These are phyloP conservation scores for Musa beccarii DNA, from an alignment of 176 grass and related monocot species.

Conservation along the genomic window DNA sequence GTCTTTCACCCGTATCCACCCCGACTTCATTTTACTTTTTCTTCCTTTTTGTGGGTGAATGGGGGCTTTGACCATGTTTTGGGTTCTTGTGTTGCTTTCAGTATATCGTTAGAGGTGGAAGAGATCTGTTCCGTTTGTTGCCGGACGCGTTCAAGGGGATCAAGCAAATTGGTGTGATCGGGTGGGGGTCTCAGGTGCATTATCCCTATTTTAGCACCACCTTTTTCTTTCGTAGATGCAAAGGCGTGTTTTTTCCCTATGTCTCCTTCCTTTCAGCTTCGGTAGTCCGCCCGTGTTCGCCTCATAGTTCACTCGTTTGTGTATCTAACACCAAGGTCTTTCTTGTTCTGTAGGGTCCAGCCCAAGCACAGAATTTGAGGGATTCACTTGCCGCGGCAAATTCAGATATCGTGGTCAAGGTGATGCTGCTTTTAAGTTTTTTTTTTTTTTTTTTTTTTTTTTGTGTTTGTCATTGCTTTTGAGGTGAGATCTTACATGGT, in stretches of 20 bases:
- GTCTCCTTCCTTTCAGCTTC: neutral
- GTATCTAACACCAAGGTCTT: neutral
- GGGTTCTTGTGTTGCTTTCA: slow-evolving; percentile 8
- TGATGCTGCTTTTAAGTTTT: neutral
- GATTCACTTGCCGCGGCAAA: slow-evolving; percentile 24
- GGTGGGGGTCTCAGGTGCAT: slow-evolving; percentile 79
- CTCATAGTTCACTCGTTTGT: neutral
- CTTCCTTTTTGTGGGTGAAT: neutral
- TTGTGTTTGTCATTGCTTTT: neutral
- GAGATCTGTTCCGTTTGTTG: slow-evolving; percentile 78
- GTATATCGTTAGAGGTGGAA: slow-evolving; percentile 84
- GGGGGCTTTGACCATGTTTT: neutral
- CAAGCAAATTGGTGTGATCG: slow-evolving; percentile 84
- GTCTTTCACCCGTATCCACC: slow-evolving; percentile 13
- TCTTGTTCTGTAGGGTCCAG: slow-evolving; percentile 13
- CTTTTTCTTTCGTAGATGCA: neutral
- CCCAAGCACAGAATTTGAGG: slow-evolving; percentile 30
- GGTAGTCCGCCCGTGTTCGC: neutral
- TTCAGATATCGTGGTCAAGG: slow-evolving; percentile 24
- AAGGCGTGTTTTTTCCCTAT: neutral
- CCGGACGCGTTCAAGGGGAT: slow-evolving; percentile 80
- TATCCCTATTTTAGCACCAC: neutral
- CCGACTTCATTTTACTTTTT: neutral
- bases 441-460: neutral
- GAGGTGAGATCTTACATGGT: no score